Evolutionary conservation across 2,329 filamentous ascomycete genomes (phyloP), one percentile per base, ranked within the genome.

Genomic region (Hymenotorrendiella dingleyae): DNA sequence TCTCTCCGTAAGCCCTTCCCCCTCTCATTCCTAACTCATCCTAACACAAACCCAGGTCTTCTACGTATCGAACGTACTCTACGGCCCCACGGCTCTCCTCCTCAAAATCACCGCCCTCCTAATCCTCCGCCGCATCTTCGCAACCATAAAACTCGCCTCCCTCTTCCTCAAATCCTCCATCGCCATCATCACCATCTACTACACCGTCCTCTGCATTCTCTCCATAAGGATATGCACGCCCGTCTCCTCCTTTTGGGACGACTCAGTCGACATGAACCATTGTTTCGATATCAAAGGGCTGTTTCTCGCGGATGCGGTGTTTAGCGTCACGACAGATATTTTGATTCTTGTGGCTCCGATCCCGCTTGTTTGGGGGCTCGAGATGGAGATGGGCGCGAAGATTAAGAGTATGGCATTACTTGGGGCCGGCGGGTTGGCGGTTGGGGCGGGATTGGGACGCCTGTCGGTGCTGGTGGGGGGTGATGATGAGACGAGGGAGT

Each of bases 261-360:
- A 8, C 4, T n/a, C n/a, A 2, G 12, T 36, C 12, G 2, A 30
- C 17, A 20, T 28, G 6, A 30, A 23, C 3, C n/a, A n/a, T n/a
- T 49, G 47, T 26, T 24, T 46, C 6, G 33, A 44, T 10, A 21
- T 38, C 20, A 19, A 36, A 4, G 23, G 12, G 10, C 17, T 47
- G 2, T 69, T 69, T 30, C 61, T 71, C 20, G 67, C 63, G 6
- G 69, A 69, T 46, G 62, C 62, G 2, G 57, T 68, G 0, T 63
- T 67, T 8, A 66, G 63, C 40, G 63, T 68, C 35, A 24, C 62
- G 12, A 64, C 58, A 4, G 65, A 68, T 40, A 36, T 65, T 3
- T 54, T 57, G 26, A 65, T 67, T 24, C 40, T 67, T 22, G 47
- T 46, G 10, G 33, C 61, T 37, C 59, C 59, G 8, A 36, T 62